These are phyloP conservation scores for Trichocladium antarcticum DNA, from an alignment of 495 filamentous ascomycete species.

Conservation along the genomic window DNA sequence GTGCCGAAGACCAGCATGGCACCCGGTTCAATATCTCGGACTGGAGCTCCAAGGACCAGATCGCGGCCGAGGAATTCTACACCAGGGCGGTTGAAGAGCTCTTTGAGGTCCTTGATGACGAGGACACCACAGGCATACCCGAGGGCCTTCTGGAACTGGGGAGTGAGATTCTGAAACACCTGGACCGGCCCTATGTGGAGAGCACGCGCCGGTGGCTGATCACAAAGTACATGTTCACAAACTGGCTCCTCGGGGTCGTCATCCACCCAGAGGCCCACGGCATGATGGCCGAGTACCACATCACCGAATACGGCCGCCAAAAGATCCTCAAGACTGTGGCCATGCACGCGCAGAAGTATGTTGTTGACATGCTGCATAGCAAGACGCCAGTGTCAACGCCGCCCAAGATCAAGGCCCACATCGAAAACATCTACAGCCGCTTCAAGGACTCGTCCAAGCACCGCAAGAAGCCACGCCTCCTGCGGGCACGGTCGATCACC, in stretches of 20 bases:
- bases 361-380: slow-evolving; percentile 51
- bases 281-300: slow-evolving; percentile 81
- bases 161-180: slow-evolving; percentile 65
- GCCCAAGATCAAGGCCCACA: slow-evolving; percentile 56
- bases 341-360: slow-evolving; percentile 61
- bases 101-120: slow-evolving; percentile 76
- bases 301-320: slow-evolving; percentile 78
- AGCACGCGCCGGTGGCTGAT: slow-evolving; percentile 69
- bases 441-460: slow-evolving; percentile 44
- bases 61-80: slow-evolving; percentile 84
- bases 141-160: slow-evolving; percentile 71
- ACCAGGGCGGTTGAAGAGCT: slow-evolving; percentile 65
- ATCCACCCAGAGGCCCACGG: slow-evolving; percentile 84
- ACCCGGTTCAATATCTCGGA: slow-evolving; percentile 54
- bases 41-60: slow-evolving; percentile 55
- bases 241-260: slow-evolving; percentile 72
- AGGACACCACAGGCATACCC: slow-evolving; percentile 70
- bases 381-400: slow-evolving; percentile 51
- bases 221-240: slow-evolving; percentile 83
- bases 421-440: slow-evolving; percentile 62
- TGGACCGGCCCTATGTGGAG: slow-evolving; percentile 60
- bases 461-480: slow-evolving; percentile 46
- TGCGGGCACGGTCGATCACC: slow-evolving; percentile 56
- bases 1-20: slow-evolving; percentile 55
- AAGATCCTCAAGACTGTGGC: slow-evolving; percentile 80